Percentiles rank a stretch among this genome's conserved stretches.
Evolutionary conservation across 805 yeast species (phyloP).

Genomic region (Pichia thaimueangensis): DNA sequence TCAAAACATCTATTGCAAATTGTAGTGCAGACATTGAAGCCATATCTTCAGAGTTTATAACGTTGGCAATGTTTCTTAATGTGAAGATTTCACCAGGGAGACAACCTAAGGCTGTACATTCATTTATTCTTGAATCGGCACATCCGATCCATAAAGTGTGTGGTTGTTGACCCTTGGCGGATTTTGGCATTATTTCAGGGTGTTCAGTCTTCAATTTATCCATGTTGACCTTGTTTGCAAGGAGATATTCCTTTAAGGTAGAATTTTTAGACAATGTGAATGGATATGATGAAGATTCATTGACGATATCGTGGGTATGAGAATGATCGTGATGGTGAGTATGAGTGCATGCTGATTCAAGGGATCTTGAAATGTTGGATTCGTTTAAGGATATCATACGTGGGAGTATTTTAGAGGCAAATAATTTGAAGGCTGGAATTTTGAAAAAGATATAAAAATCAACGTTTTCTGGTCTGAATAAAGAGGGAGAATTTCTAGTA

Average conservation of each 20-base stretch:
- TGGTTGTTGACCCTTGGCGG: conserved; percentile 84
- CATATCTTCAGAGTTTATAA: conserved; percentile 63
- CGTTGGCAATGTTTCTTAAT: conserved; percentile 82
- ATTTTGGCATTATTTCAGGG: conserved; percentile 53
- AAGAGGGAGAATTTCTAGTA: too few relatives aligned
- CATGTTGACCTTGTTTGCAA: conserved; percentile 41
- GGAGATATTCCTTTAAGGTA: conserved; percentile 40
- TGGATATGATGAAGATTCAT: too few relatives aligned
- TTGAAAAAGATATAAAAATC: neutral
- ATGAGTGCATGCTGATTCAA: too few relatives aligned
- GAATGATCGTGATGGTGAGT: neutral
- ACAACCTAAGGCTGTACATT: conserved; percentile 62
- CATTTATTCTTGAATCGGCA: conserved; percentile 86
- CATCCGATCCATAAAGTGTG: conserved; percentile 94
- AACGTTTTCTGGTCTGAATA: too few relatives aligned
- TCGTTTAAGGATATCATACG: conserved; percentile 12
- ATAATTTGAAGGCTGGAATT: conserved; percentile 8
- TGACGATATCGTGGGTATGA: too few relatives aligned
- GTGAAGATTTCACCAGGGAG: conserved; percentile 89
- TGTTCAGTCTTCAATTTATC: conserved; percentile 42
- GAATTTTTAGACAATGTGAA: conserved; percentile 45
- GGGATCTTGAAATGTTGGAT: neutral
- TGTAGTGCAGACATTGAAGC: conserved; percentile 75
- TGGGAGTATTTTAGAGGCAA: conserved; percentile 7
- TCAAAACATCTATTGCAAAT: conserved; percentile 78